These are phyloP conservation scores for Metschnikowia baotianmanensis DNA, from an alignment of 805 yeast genomes.

Conservation along the genomic window DNA sequence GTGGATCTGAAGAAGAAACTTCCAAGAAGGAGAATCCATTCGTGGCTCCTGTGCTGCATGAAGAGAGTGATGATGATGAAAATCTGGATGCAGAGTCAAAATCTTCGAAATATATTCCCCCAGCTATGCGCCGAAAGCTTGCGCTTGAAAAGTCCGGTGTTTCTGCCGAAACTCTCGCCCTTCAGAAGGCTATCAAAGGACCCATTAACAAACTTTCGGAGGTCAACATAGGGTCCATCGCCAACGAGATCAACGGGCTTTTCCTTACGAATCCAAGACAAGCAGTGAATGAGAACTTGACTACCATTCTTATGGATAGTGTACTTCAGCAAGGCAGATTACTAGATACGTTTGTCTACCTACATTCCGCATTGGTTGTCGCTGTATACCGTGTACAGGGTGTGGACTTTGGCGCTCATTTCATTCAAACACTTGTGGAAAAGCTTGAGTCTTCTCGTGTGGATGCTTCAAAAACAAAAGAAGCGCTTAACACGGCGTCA, in stretches of 20 bases:
- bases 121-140: constrained; percentile 66
- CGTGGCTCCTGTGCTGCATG: constrained; percentile 22
- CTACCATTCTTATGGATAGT: constrained; percentile 62
- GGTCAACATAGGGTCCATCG: constrained; percentile 69
- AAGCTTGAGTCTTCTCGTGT: constrained; percentile 48
- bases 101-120: constrained; percentile 71
- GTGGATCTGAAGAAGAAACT: constrained; percentile 21
- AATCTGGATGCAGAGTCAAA: constrained; percentile 11
- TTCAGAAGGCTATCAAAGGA: constrained; percentile 72
- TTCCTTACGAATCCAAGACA: constrained; percentile 73
- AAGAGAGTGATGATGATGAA: constrained; percentile 2
- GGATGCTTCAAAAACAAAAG: constrained; percentile 34
- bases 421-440: constrained; percentile 79
- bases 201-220: constrained; percentile 87
- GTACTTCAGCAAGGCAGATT: constrained; percentile 61
- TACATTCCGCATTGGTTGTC: constrained; percentile 74
- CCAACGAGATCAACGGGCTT: constrained; percentile 62
- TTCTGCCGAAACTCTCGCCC: constrained; percentile 40
- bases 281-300: constrained; percentile 67
- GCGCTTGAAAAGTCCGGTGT: constrained; percentile 37
- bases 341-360: constrained; percentile 72
- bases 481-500: constrained; percentile 65
- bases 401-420: constrained; percentile 83
- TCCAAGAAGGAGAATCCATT: constrained; percentile 51
- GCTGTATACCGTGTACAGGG: constrained; percentile 80